Evolutionary conservation across 2,329 filamentous ascomycete genomes (phyloP), one percentile per base, ranked within the genome.

Genomic region (Trematosphaeria pertusa): DNA sequence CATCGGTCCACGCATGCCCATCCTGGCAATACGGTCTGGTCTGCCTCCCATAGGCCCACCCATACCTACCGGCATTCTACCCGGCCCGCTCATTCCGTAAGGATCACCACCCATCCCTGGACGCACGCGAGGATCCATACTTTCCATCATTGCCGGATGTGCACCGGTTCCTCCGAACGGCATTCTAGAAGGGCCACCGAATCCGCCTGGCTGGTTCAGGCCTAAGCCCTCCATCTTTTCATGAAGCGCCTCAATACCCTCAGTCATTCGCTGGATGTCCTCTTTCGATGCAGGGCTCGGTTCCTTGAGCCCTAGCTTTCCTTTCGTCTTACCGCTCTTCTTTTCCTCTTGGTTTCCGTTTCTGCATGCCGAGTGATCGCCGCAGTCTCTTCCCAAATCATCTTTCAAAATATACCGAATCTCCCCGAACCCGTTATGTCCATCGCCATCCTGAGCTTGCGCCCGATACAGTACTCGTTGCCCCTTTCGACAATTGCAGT

Each of bases 401-500:
- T 63, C 59, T 37, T 59, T 60, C 2, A 64, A 28, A n/a, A 66
- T 37, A 36, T 61, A 66, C 5, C 64, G 42, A 18, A 65, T 59
- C 48, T 67, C 62, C 7, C 62, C 64, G 7, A 35, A 43, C 4
- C 31, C 44, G 6, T 55, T 48, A n/a, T 43, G 19, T 7, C 37
- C 45, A 34, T 36, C 38, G 2, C 40, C 45, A 24, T 40, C 22
- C 9, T 44, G 42, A 10, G 34, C 46, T 35, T 47, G 40, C 14
- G 40, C 30, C 28, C 59, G 49, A 46, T 67, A 67, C 9, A 66
- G 21, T 6, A 65, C 61, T 5, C 64, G 56, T 21, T 65, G 58
- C 1, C 63, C 61, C 24, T 64, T 62, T 9, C 64, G 53, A 43
- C 64, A 68, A 2, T 41, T 56, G 37, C 66, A 69, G 11, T 52